Percentiles rank a stretch among this genome's conserved stretches.
phyloP scores from a whole-genome alignment of 441 rosid genomes.

The Capsella rubella region DNA sequence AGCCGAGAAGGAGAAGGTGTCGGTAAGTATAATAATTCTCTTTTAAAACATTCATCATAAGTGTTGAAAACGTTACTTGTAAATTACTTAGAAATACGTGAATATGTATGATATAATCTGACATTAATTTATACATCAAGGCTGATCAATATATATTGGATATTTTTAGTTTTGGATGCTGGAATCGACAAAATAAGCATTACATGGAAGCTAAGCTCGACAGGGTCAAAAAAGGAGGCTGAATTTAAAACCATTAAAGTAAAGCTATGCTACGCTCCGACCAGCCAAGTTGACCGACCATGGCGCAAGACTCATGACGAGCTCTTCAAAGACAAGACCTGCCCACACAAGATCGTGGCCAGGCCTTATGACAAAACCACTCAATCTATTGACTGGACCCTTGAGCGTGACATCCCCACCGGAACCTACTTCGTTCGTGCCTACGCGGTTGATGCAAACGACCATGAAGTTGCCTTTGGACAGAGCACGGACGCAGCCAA shows the following conservation, averaged over 20 bases:
- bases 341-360: constrained; percentile 46
- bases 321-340: constrained; percentile 55
- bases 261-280: constrained; percentile 56
- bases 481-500: constrained; percentile 48
- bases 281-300: constrained; percentile 53
- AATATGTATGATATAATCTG: background rate
- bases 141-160: background rate
- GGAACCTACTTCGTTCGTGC: constrained; percentile 54
- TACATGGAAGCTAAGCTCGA: constrained; percentile 46
- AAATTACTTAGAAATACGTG: background rate
- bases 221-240: constrained; percentile 3
- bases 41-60: background rate
- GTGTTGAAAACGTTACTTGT: background rate
- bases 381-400: constrained; percentile 36
- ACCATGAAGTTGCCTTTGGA: constrained; percentile 49
- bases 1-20: constrained; percentile 31
- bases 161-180: constrained; percentile 46
- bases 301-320: constrained; percentile 55
- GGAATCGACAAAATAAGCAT: constrained; percentile 48
- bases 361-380: constrained; percentile 36
- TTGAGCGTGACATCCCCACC: constrained; percentile 51
- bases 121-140: background rate
- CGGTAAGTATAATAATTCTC: constrained; percentile 27
- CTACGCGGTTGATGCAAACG: constrained; percentile 43
- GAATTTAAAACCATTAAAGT: constrained; percentile 44